Percentiles rank a stretch among this genome's conserved stretches.
Evolutionary conservation across 176 grass and related monocot genomes (phyloP).

Genomic region (maize (Zea mays)): DNA sequence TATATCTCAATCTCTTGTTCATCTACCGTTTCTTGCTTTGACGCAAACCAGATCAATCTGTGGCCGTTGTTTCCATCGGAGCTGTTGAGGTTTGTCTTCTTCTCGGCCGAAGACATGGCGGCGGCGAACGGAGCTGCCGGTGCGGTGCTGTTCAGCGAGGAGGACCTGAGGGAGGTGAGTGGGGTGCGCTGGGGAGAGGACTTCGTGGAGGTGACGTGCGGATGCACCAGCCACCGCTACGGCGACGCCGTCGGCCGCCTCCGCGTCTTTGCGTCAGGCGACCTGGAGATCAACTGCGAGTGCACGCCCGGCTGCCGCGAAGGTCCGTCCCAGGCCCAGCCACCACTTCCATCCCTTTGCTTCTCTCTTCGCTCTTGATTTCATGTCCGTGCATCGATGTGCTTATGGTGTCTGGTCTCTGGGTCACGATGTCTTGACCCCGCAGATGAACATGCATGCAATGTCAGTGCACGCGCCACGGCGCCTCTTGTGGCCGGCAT

Average conservation of each 20-base stretch:
- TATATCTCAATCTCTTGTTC: conserved; percentile 45
- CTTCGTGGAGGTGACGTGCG: conserved; percentile 85
- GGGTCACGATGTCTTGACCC: conserved; percentile 30
- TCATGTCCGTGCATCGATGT: conserved; percentile 54
- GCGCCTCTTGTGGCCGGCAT: conserved; percentile 6
- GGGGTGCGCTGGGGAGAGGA: conserved; percentile 58
- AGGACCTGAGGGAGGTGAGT: conserved; percentile 79
- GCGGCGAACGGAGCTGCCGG: conserved; percentile 36
- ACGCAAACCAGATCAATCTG: conserved; percentile 39
- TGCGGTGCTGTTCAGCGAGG: conserved; percentile 70
- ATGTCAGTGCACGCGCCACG: conserved; percentile 48
- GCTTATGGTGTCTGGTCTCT: conserved; percentile 47
- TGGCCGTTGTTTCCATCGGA: conserved; percentile 8
- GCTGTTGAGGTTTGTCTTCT: conserved; percentile 20
- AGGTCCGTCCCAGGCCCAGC: conserved; percentile 55
- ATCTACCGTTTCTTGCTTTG: conserved; percentile 44
- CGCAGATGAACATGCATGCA: conserved; percentile 49
- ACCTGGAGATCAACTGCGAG: conserved; percentile 85
- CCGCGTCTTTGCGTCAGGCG: conserved; percentile 74
- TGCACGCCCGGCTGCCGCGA: conserved; percentile 86
- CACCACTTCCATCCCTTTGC: conserved; percentile 21
- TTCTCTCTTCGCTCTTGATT: conserved; percentile 44
- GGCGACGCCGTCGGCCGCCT: conserved; percentile 91
- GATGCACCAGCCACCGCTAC: conserved; percentile 97
- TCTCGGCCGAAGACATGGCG: conserved; percentile 53